Base-by-base conservation (phyloP, 2,329 filamentous ascomycete species). In the Fusarium chlamydosporum region DNA sequence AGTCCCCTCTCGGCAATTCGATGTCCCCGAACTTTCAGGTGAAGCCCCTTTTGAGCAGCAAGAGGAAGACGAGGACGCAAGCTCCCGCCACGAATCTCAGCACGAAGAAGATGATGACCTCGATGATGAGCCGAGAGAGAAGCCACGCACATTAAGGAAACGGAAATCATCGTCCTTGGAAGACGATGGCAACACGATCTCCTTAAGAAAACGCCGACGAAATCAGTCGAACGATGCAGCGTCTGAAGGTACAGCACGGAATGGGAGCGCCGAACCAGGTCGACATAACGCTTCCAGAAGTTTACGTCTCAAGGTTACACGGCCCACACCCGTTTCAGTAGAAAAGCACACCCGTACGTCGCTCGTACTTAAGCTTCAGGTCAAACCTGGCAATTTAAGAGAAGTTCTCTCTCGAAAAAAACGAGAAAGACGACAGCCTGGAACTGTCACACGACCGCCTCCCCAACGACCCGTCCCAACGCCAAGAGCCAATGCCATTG, bases 141-240 rank as follows among this genome's bases (percentile, higher is more conserved):
- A 91, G 45, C 90, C 92, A 10, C 90, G 93, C 54, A 87, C 92
- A 33, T 82, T 97, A 62, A 87, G 94, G 63, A 97, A 97, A 80
- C 89, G 94, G 55, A 97, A 95, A 78, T 90, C 92, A 18, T 93
- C 92, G 2, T 91, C 92, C 4, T 83, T 86, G 13, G 89, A 91
- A 48, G 82, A 81, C 67, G 83, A 92, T 67, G 85, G 91, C 70
- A 82, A 82, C 16, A 79, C 81, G 16, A 79, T 83, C 60, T 81
- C 83, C 1, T 76, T 85, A 35, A 84, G 86, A 63, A 90, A 88
- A 76, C 83, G 88, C 34, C 79, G 84, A 43, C 83, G 83, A 72
- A 82, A 84, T 26, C 79, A 80, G 1, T 81, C 80, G 0, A 82
- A 82, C n/a, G 84, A 81, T 34, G 79, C 78, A 35, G 60, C 76